Evolutionary conservation across 805 yeast genomes (phyloP).

Genomic region (baker's yeast (Saccharomyces cerevisiae)): DNA sequence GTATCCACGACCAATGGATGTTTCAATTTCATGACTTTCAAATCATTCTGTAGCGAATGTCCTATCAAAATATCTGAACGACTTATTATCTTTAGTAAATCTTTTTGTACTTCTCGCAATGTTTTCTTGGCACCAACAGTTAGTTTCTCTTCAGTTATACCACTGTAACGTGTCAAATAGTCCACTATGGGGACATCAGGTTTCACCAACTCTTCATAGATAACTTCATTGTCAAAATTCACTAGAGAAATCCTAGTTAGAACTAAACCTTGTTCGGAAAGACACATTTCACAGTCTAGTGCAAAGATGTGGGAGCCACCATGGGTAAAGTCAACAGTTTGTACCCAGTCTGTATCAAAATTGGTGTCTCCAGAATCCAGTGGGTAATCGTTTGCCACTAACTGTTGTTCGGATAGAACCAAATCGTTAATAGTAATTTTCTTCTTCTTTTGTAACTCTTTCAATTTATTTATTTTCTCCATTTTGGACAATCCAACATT

Average conservation of each 20-base stretch:
- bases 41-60: slow-evolving; percentile 82
- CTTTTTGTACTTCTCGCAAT: slow-evolving; percentile 56
- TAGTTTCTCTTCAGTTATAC: slow-evolving; percentile 69
- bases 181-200: slow-evolving; percentile 70
- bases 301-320: slow-evolving; percentile 64
- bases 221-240: slow-evolving; percentile 48
- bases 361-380: slow-evolving; percentile 37
- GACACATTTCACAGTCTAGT: slow-evolving; percentile 91
- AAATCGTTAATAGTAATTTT: slow-evolving; percentile 46
- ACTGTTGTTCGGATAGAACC: slow-evolving; percentile 39
- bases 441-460: slow-evolving; percentile 19
- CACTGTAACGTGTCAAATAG: slow-evolving; percentile 78
- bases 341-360: slow-evolving; percentile 38
- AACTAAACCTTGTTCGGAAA: slow-evolving; percentile 50
- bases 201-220: slow-evolving; percentile 68
- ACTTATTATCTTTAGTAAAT: slow-evolving; percentile 41
- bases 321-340: slow-evolving; percentile 45
- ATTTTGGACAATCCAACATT: slow-evolving; percentile 48
- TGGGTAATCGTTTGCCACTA: slow-evolving; percentile 50
- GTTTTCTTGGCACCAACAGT: slow-evolving; percentile 51
- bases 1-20: slow-evolving; percentile 81
- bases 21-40: slow-evolving; percentile 57
- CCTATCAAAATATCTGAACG: slow-evolving; percentile 69
- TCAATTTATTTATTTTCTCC: slow-evolving; percentile 40
- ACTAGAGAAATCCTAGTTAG: slow-evolving; percentile 73